These are phyloP conservation scores for Wickerhamiella nectarea DNA, from an alignment of 805 yeast genomes.

Conservation along the genomic window DNA sequence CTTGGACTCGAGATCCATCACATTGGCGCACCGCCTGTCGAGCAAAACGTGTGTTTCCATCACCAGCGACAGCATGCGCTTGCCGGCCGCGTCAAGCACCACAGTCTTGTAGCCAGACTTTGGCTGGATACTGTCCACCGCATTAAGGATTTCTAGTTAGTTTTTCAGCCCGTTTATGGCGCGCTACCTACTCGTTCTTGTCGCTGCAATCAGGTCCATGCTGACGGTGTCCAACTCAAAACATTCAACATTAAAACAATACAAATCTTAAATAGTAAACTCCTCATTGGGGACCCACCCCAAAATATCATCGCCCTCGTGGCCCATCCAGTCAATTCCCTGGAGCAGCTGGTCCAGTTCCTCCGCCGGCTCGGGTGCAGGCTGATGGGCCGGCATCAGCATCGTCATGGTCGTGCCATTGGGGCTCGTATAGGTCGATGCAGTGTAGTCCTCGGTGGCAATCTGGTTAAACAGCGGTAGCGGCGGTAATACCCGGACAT, in stretches of 20 bases:
- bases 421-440: slow-evolving; percentile 76
- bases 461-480: slow-evolving; percentile 84
- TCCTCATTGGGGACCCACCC: slow-evolving; percentile 56
- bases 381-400: slow-evolving; percentile 61
- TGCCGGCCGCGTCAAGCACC: slow-evolving; percentile 21
- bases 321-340: slow-evolving; percentile 74
- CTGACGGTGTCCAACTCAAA: not conserved
- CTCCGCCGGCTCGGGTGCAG: slow-evolving; percentile 11
- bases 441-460: slow-evolving; percentile 74
- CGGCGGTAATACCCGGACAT: slow-evolving; percentile 36
- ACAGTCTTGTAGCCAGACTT: slow-evolving; percentile 27
- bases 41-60: slow-evolving; percentile 30
- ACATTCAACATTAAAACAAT: not conserved
- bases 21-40: slow-evolving; percentile 31
- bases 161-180: not conserved
- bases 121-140: slow-evolving; percentile 33
- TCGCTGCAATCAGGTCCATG: slow-evolving; percentile 7
- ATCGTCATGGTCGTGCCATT: slow-evolving; percentile 87
- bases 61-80: slow-evolving; percentile 19
- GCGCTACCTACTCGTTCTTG: slow-evolving; percentile 5
- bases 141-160: slow-evolving; percentile 24
- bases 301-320: slow-evolving; percentile 69
- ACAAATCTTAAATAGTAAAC: not conserved
- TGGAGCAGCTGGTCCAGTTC: slow-evolving; percentile 32
- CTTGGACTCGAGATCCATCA: slow-evolving; percentile 47